Conservation (phyloP, 768 basidiomycete species). For the Psilocybe cubensis region DNA sequence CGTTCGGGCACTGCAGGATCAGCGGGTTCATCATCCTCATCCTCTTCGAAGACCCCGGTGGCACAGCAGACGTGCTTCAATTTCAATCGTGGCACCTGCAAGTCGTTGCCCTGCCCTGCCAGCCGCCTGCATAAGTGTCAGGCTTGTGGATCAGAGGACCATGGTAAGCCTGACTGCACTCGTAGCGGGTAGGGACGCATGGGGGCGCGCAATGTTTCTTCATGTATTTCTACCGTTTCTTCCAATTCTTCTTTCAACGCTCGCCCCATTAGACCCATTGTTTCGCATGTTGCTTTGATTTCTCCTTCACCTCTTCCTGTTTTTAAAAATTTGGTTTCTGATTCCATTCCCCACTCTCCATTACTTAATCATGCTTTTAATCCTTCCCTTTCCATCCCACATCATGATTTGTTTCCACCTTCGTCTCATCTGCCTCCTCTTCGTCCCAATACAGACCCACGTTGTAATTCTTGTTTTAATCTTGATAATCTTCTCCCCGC, state of each 20-base stretch:
- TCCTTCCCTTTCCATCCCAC: not conserved
- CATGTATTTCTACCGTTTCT: not conserved
- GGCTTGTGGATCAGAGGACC: conserved; percentile 8
- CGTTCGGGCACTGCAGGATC: not conserved
- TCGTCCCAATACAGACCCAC: conserved; percentile 28
- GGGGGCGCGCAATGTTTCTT: conserved; percentile 1
- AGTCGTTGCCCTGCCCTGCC: conserved; percentile 12
- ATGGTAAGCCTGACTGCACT: conserved; percentile 8
- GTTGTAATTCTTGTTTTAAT: conserved; percentile 16
- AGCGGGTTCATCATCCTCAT: not conserved
- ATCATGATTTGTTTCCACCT: conserved; percentile 7
- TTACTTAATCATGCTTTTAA: not conserved
- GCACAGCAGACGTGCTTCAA: conserved; percentile 17
- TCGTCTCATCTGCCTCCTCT: conserved; percentile 1
- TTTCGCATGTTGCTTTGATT: no score
- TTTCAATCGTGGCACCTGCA: conserved; percentile 20
- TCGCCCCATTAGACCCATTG: not conserved
- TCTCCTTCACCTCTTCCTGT: no score
- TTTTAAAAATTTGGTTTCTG: no score
- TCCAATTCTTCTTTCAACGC: no score
- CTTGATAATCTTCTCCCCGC: not conserved
- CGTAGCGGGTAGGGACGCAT: not conserved
- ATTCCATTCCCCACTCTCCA: not conserved
- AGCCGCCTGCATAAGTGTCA: conserved; percentile 20
- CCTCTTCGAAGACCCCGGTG: not conserved